A percentile compares a stretch with the other conserved stretches of the same genome.
phyloP scores from a whole-genome alignment of 192 early-diverging fungal genomes.

The Coemansia sp. region DNA sequence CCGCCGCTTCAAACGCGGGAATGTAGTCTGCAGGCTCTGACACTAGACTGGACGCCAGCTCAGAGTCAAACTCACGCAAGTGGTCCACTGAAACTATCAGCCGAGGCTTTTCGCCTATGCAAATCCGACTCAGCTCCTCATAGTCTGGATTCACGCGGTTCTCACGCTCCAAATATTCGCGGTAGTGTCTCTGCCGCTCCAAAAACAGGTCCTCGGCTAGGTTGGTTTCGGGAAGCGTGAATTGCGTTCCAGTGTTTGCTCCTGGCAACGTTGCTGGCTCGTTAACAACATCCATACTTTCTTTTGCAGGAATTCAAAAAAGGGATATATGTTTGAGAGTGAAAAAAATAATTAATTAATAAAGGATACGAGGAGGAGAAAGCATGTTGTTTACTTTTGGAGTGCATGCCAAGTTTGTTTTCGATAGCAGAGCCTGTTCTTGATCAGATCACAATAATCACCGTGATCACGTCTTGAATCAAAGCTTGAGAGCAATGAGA shows the following conservation, averaged over 20 bases:
- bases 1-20: constrained; percentile 72
- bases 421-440: neutral
- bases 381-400: neutral
- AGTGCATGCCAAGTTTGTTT: neutral
- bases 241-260: constrained; percentile 17
- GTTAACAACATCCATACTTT: constrained; percentile 18
- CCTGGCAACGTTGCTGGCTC: constrained; percentile 18
- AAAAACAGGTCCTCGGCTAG: constrained; percentile 46
- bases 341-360: neutral
- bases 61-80: constrained; percentile 71
- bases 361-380: neutral
- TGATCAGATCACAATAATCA: neutral
- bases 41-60: constrained; percentile 72
- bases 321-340: neutral
- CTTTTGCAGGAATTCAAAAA: neutral
- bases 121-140: constrained; percentile 26
- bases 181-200: constrained; percentile 47
- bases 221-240: constrained; percentile 35
- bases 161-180: constrained; percentile 53
- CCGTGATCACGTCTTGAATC: neutral
- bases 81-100: constrained; percentile 90
- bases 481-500: neutral
- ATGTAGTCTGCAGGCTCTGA: constrained; percentile 78
- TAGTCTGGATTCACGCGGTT: constrained; percentile 51
- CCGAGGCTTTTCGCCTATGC: constrained; percentile 45